Percentiles rank a stretch among this genome's conserved stretches.
Conservation (phyloP, 345 rosid species). For the Populus deltoides region DNA sequence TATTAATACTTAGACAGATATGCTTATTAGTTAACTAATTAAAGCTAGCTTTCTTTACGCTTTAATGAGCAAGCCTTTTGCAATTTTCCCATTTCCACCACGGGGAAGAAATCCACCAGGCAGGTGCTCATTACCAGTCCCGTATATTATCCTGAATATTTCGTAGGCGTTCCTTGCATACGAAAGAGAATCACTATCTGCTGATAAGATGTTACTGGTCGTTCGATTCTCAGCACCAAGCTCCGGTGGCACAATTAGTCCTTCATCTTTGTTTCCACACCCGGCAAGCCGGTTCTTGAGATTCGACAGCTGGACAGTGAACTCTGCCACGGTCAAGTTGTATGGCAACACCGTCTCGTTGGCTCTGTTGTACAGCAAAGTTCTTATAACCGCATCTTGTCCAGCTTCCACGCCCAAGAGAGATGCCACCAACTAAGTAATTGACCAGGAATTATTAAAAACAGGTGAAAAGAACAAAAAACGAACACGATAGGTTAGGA, state of each 20-base stretch:
- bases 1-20: no score
- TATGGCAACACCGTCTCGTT: conserved; percentile 37
- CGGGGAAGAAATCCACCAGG: conserved; percentile 53
- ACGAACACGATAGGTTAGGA: no score
- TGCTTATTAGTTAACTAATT: no score
- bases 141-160: conserved; percentile 42
- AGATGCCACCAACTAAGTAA: background rate
- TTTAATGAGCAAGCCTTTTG: background rate
- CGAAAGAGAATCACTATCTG: conserved; percentile 30
- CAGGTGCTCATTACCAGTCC: conserved; percentile 38
- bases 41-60: no score
- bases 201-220: conserved; percentile 26
- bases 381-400: conserved; percentile 30
- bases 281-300: conserved; percentile 45
- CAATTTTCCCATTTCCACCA: conserved; percentile 42
- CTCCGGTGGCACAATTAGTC: conserved; percentile 35
- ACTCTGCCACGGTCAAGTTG: conserved; percentile 43
- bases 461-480: no score
- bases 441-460: no score
- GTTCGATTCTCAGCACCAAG: conserved; percentile 44
- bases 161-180: conserved; percentile 46
- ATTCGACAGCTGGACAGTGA: conserved; percentile 39
- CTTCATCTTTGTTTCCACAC: conserved; percentile 54
- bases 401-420: conserved; percentile 30
- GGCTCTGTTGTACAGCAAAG: conserved; percentile 17